Evolutionary conservation across 495 filamentous ascomycete species (phyloP).

Genomic region (Hapsidospora chrysogenum): DNA sequence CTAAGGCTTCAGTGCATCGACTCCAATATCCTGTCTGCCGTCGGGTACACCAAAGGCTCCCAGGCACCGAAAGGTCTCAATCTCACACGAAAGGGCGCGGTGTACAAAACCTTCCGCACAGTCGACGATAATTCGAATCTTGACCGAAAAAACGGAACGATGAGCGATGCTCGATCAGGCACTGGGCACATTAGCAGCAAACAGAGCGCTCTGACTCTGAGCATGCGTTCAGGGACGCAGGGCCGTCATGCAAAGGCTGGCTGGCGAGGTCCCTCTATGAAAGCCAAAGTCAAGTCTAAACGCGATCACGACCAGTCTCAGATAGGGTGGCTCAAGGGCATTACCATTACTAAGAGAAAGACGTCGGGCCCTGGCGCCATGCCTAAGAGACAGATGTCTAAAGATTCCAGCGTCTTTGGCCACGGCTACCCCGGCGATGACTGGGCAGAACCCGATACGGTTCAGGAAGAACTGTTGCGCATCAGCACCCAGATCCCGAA

Average conservation of each 20-base stretch:
- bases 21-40: slow-evolving; percentile 40
- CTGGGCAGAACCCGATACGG: slow-evolving; percentile 63
- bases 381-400: slow-evolving; percentile 17
- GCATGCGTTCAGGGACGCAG: slow-evolving; percentile 20
- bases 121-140: slow-evolving; percentile 33
- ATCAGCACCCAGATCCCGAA: slow-evolving; percentile 72
- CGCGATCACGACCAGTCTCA: slow-evolving; percentile 48
- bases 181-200: slow-evolving; percentile 18
- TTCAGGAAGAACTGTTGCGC: slow-evolving; percentile 76
- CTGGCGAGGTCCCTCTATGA: slow-evolving; percentile 43
- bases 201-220: slow-evolving; percentile 25
- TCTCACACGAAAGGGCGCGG: slow-evolving; percentile 64
- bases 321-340: slow-evolving; percentile 87
- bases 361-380: slow-evolving; percentile 6
- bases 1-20: slow-evolving; percentile 66
- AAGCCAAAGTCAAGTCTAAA: slow-evolving; percentile 35
- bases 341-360: slow-evolving; percentile 58
- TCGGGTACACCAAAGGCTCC: slow-evolving; percentile 63
- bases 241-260: slow-evolving; percentile 18
- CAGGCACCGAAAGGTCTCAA: slow-evolving; percentile 47
- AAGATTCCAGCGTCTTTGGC: slow-evolving; percentile 26
- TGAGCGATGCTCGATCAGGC: slow-evolving; percentile 30
- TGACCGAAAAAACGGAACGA: slow-evolving; percentile 27
- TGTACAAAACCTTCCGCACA: slow-evolving; percentile 69
- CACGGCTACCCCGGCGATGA: slow-evolving; percentile 26